These are phyloP conservation scores for Huntiella savannae DNA, from an alignment of 2,329 filamentous ascomycete species.

Conservation along the genomic window DNA sequence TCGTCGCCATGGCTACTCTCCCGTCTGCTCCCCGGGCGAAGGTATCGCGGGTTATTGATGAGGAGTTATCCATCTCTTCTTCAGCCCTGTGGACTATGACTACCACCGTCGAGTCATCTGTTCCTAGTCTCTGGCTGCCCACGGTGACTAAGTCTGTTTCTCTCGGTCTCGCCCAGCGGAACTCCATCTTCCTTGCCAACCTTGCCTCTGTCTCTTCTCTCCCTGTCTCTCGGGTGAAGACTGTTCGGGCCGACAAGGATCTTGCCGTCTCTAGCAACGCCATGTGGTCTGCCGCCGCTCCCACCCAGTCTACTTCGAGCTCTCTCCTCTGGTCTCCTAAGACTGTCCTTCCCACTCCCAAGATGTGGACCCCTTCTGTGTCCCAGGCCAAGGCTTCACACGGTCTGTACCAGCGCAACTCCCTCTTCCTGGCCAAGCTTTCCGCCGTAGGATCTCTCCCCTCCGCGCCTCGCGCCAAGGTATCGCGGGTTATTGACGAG, in stretches of 20 bases:
- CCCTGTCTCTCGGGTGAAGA: conserved; percentile 13
- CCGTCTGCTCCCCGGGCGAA: background rate
- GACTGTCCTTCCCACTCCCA: too few species aligned
- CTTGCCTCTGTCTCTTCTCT: background rate
- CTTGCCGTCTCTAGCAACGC: conserved; percentile 1
- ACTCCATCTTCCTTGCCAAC: conserved; percentile 9
- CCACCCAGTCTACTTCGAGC: background rate
- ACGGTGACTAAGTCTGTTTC: background rate
- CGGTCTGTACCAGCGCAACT: conserved; percentile 7
- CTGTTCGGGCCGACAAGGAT: background rate
- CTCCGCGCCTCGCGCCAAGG: conserved; percentile 1
- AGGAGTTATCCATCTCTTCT: conserved; percentile 4
- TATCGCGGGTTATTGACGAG: conserved; percentile 1
- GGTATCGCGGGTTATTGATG: conserved; percentile 2
- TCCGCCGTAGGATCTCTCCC: background rate
- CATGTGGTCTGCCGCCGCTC: background rate
- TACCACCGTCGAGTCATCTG: background rate
- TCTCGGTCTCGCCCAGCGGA: conserved; percentile 18
- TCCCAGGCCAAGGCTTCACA: background rate
- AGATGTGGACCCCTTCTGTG: too few species aligned
- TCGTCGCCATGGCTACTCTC: background rate
- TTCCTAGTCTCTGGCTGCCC: conserved; percentile 5
- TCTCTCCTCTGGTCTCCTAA: background rate
- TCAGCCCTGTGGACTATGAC: conserved; percentile 7
- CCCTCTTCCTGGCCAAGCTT: conserved; percentile 9